Evolutionary conservation across 768 basidiomycete species (phyloP), one percentile per base, ranked within the genome.

Genomic region (Psilocybe subaeruginosa): DNA sequence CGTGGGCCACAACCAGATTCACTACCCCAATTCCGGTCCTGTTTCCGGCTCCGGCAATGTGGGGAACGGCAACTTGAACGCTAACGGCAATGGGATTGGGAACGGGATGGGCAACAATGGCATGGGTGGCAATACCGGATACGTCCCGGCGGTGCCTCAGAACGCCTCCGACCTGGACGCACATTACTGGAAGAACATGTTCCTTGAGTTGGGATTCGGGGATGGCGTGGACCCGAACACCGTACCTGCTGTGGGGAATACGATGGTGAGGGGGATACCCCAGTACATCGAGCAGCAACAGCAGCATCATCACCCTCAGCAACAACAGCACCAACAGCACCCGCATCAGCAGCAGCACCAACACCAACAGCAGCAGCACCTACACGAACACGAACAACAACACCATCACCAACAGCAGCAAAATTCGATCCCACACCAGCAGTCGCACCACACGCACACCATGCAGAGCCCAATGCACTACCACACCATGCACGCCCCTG

Each of bases 141-240:
- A 75, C 59, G 68, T 76, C 31, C 78, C 78, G 19, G 63, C 75
- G 27, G 74, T 73, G 41, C 74, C 78, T 19, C 76, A 77, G 37
- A 77, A 82, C 52, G 80, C 81, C 16, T 78, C 83, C 4, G 85
- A 86, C 64, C 78, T 80, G n/a, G 90, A 92, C 70, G 82, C 82
- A 9, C 78, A 84, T 56, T 92, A 92, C 72, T 91, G 85, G 81
- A 84, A 85, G 65, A 85, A 84, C 60, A 91, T 92, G 89, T 85
- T 90, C 65, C 74, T 87, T 48, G 89, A 92, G 64, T 82, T 91
- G 14, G 90, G 90, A 19, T 88, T 87, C 64, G 86, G 86, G 17
- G 86, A 80, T 45, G 77, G 77, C 56, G 73, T 68, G 29, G 75
- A 82, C 47, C 67, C 71, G 6, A 65, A 70, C 47, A 62, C 56